phyloP scores from a whole-genome alignment of 176 grass and related monocot species.

The maize (Zea mays) region DNA sequence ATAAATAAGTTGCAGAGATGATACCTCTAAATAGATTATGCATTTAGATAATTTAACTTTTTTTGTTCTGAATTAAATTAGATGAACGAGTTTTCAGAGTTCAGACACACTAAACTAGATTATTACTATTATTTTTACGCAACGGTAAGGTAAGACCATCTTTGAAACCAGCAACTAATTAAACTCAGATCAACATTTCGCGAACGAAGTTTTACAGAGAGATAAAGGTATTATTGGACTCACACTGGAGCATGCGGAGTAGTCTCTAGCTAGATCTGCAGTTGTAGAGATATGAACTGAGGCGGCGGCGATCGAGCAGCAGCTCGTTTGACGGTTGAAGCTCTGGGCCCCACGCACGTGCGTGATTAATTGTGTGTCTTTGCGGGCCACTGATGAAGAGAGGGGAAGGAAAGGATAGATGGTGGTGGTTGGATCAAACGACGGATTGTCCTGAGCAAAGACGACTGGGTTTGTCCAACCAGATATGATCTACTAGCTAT shows the following conservation, averaged over 20 bases:
- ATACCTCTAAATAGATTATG: no score
- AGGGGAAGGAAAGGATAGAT: background rate
- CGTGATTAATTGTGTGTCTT: background rate
- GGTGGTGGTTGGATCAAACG: slow-evolving; percentile 19
- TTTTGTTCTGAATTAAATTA: no score
- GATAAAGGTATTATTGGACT: background rate
- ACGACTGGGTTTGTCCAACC: slow-evolving; percentile 43
- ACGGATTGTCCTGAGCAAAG: slow-evolving; percentile 36
- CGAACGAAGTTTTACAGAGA: background rate
- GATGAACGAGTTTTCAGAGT: no score
- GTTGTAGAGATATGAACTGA: slow-evolving; percentile 4
- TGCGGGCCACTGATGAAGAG: background rate
- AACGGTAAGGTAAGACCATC: no score
- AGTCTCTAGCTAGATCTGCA: background rate
- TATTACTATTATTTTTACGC: no score
- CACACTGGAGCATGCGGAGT: background rate
- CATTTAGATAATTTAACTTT: no score
- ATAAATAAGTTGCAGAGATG: no score
- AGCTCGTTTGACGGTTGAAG: slow-evolving; percentile 18
- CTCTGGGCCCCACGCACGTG: slow-evolving; percentile 23
- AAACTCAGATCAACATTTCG: no score
- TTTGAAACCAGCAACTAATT: no score
- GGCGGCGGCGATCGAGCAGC: background rate
- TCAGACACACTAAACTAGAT: no score
- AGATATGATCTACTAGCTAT: slow-evolving; percentile 32